Conservation (phyloP, 306 rosid species). For the Arachis hypogaea region DNA sequence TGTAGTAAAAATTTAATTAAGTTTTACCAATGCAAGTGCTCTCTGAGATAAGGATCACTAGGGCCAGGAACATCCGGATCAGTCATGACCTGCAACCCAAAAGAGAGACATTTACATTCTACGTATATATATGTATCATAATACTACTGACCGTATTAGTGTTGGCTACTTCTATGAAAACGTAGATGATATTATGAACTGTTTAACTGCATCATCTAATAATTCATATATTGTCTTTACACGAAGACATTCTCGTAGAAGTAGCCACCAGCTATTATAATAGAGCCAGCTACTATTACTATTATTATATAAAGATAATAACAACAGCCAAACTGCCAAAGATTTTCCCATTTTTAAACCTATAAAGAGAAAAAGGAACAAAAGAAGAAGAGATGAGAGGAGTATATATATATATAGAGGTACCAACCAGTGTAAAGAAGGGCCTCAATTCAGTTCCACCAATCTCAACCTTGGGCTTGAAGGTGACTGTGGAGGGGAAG, state of each 20-base stretch:
- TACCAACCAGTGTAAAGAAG: conserved; percentile 73
- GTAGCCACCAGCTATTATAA: no score
- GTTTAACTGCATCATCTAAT: no score
- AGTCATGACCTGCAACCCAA: conserved; percentile 69
- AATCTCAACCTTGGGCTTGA: conserved; percentile 85
- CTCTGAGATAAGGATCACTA: conserved; percentile 91
- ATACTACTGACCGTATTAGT: no score
- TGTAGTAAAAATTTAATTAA: no score
- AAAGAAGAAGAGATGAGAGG: background rate
- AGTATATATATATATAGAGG: background rate
- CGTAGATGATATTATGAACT: no score
- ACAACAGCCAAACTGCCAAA: conserved; percentile 17
- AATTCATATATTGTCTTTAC: no score
- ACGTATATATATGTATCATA: no score
- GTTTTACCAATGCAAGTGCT: conserved; percentile 85
- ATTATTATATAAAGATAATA: background rate
- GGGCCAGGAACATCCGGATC: conserved; percentile 99
- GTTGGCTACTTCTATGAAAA: no score
- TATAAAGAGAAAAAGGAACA: background rate
- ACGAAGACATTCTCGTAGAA: no score
- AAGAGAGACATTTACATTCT: conserved; percentile 27
- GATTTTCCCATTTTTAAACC: background rate
- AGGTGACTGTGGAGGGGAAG: conserved; percentile 71
- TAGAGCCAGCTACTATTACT: no score
- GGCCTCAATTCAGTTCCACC: conserved; percentile 85